phyloP scores from a whole-genome alignment of 2,329 filamentous ascomycete genomes.

The Colletotrichum lindemuthianum region DNA sequence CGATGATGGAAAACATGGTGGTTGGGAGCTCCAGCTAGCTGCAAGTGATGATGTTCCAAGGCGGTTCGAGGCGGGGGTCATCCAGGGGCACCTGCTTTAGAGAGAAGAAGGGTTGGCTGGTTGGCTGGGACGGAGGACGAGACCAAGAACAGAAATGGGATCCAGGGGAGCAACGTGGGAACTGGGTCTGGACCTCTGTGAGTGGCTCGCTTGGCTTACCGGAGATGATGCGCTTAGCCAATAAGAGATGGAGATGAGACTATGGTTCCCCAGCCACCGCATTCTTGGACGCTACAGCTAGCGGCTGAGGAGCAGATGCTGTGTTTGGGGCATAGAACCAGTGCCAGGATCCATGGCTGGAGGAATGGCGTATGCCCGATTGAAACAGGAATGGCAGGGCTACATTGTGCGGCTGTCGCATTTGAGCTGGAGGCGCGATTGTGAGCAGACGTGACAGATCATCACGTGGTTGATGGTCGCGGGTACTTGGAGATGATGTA shows the following conservation, averaged over 20 bases:
- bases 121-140: slow-evolving; percentile 19
- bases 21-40: slow-evolving; percentile 33
- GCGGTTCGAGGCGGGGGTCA: slow-evolving; percentile 5
- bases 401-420: neutral
- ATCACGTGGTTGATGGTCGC: no score
- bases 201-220: neutral
- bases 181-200: neutral
- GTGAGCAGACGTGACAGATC: neutral
- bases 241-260: neutral
- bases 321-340: slow-evolving; percentile 3
- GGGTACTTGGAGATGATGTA: no score
- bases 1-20: slow-evolving; percentile 35
- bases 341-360: neutral
- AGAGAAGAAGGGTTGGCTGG: neutral
- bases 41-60: slow-evolving; percentile 8
- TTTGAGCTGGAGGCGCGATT: neutral
- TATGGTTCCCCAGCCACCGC: slow-evolving; percentile 15
- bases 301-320: neutral
- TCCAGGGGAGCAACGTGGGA: neutral
- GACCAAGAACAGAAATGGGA: neutral
- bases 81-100: slow-evolving; percentile 5
- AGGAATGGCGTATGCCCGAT: neutral
- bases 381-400: neutral
- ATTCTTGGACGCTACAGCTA: slow-evolving; percentile 4
- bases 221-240: slow-evolving; percentile 9